Percentiles rank a stretch among this genome's conserved stretches.
phyloP scores from a whole-genome alignment of 306 rosid species.

The Pterocarpus macrocarpus region DNA sequence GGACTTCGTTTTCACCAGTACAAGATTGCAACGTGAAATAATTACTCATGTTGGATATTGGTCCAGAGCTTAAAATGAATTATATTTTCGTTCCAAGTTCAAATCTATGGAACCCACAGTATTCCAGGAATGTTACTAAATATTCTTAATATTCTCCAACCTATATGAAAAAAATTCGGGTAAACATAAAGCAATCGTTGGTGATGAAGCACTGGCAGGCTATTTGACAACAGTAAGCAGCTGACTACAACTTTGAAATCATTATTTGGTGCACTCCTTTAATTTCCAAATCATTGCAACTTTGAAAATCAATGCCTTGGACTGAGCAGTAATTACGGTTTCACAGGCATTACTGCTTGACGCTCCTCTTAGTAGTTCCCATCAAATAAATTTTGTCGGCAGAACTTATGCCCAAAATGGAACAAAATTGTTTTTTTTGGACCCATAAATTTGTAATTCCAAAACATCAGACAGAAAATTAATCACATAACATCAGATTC shows the following conservation, averaged over 20 bases:
- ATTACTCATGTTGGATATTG: too few relatives aligned
- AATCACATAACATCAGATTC: slow-evolving; percentile 28
- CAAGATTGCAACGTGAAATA: too few relatives aligned
- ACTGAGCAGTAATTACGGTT: slow-evolving; percentile 27
- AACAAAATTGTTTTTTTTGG: neutral
- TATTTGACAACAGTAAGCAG: too few relatives aligned
- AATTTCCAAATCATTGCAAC: slow-evolving; percentile 19
- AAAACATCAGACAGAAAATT: neutral
- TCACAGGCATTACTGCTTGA: neutral
- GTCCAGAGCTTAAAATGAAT: too few relatives aligned
- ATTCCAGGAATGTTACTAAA: too few relatives aligned
- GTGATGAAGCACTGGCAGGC: too few relatives aligned
- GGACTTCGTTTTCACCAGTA: neutral
- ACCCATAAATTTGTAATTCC: neutral
- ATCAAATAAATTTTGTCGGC: slow-evolving; percentile 15
- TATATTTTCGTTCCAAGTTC: too few relatives aligned
- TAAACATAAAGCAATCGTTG: too few relatives aligned
- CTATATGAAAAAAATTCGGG: too few relatives aligned
- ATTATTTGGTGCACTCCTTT: neutral
- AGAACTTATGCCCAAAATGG: slow-evolving; percentile 25
- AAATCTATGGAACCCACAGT: too few relatives aligned
- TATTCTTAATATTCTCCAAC: too few relatives aligned
- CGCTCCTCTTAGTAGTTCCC: slow-evolving; percentile 13
- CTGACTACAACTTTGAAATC: too few relatives aligned
- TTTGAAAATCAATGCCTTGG: neutral